Evolutionary conservation across 331 rosid genomes (phyloP), one percentile per base, ranked within the genome.

Genomic region (Pyracantha coccinea): DNA sequence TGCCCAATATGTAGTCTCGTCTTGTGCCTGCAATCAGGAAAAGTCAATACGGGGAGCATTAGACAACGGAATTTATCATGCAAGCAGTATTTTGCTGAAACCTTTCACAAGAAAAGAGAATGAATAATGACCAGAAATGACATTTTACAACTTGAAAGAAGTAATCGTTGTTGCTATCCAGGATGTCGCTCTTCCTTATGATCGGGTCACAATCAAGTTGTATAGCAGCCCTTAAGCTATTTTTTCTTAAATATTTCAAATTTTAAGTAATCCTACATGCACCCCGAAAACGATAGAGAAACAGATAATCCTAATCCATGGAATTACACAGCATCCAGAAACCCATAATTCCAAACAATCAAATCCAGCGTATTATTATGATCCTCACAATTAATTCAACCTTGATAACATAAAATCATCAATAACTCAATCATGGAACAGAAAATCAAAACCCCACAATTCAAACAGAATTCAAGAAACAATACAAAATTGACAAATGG

Each of bases 1-100:
- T 91, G 90, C 83, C 98, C 98, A 83, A 94, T 91, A 67, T 91
- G 97, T 35, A 86, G 83, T 81, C 98, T 87, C 16, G 95, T 91
- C 89, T 94, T 94, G 78, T 88, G 98, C 89, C 98, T 94, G 86
- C 67, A 78, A 50, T 76, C 9, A 67, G 73, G 69, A 67, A 44
- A 69, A 70, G 41, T 69, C 64, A 67, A 60, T 28, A 24, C 55
- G 67, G 72, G 15, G 5, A 69, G 63, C 10, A 21, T 27, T 35
- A 19, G 57, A 28, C 45, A 32, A 44, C 47, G 67, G 54, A 72
- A 59, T 67, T 10, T 15, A 17, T 53, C 61, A 73, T 44, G 64
- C 71, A 73, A 68, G 38, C n/a, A 9, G 47, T 66, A 54, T 69
- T 17, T 19, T 53, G 32, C 15, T 52, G 29, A 64, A 47, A 24